phyloP scores from a whole-genome alignment of 306 rosid genomes.

The Prunus armeniaca region DNA sequence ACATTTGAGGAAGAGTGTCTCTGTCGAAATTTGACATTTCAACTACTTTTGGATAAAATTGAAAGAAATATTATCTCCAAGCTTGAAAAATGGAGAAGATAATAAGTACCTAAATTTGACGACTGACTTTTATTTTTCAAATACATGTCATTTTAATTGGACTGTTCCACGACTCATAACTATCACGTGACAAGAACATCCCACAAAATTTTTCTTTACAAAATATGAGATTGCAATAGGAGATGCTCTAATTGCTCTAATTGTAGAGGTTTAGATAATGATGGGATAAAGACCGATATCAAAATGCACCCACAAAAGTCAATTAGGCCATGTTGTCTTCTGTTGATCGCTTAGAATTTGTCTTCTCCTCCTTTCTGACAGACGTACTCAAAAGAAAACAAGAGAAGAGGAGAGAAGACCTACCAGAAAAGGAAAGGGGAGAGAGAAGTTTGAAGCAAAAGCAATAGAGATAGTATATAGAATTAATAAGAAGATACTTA shows the following conservation, averaged over 20 bases:
- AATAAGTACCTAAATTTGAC: no score
- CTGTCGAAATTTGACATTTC: not conserved
- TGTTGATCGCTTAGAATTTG: not conserved
- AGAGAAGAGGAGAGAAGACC: not conserved
- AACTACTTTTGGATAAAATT: not conserved
- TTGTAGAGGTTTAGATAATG: not conserved
- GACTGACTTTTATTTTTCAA: no score
- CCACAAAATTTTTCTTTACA: no score
- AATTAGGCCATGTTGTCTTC: not conserved
- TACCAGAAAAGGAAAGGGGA: conserved; percentile 1
- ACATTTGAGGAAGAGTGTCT: no score
- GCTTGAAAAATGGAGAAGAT: not conserved
- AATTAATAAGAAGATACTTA: not conserved
- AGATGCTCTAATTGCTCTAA: not conserved
- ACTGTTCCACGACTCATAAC: no score
- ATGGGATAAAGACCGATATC: not conserved
- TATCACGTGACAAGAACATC: no score
- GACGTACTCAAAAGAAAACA: not conserved
- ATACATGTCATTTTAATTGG: no score
- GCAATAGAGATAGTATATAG: not conserved
- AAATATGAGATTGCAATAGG: no score
- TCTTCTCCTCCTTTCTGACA: not conserved
- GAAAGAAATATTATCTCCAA: not conserved
- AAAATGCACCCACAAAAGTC: not conserved
- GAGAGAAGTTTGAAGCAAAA: conserved; percentile 5